phyloP scores from a whole-genome alignment of 106 monocot genomes.

The Amphibolis antarctica region DNA sequence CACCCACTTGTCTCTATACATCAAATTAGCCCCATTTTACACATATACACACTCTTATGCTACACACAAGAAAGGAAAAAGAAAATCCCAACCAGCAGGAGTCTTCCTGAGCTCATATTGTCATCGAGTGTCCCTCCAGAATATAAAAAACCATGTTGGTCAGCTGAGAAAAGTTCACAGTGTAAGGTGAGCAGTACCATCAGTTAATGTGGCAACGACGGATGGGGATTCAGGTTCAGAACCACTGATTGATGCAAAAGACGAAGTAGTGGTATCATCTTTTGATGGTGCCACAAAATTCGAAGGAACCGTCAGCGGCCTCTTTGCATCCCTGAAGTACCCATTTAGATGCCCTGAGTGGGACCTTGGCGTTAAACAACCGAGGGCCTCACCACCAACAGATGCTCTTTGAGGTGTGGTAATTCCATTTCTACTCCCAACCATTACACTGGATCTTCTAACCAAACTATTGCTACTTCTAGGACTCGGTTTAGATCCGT shows the following conservation, averaged over 20 bases:
- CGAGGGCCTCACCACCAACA: conserved; percentile 60
- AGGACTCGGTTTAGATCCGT: conserved; percentile 53
- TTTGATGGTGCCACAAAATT: conserved; percentile 44
- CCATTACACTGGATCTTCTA: conserved; percentile 26
- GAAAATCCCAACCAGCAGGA: no score
- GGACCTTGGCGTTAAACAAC: conserved; percentile 61
- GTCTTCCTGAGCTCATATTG: no score
- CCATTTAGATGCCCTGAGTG: conserved; percentile 57
- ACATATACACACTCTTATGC: no score
- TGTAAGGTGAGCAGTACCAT: neutral
- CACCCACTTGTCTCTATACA: no score
- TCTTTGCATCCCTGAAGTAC: conserved; percentile 51
- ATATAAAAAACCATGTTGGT: no score
- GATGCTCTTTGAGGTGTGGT: conserved; percentile 51
- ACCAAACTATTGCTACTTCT: conserved; percentile 48
- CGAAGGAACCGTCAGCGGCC: conserved; percentile 35
- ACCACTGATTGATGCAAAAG: conserved; percentile 71
- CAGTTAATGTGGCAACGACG: neutral
- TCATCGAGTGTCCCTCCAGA: no score
- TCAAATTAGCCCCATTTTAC: no score
- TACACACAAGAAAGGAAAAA: no score
- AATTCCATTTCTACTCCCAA: conserved; percentile 34
- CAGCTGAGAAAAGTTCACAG: no score
- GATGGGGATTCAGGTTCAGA: conserved; percentile 76
- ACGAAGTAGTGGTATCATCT: conserved; percentile 63